phyloP scores from a whole-genome alignment of 805 yeast genomes.

The Kodamaea hsintzibuensis region DNA sequence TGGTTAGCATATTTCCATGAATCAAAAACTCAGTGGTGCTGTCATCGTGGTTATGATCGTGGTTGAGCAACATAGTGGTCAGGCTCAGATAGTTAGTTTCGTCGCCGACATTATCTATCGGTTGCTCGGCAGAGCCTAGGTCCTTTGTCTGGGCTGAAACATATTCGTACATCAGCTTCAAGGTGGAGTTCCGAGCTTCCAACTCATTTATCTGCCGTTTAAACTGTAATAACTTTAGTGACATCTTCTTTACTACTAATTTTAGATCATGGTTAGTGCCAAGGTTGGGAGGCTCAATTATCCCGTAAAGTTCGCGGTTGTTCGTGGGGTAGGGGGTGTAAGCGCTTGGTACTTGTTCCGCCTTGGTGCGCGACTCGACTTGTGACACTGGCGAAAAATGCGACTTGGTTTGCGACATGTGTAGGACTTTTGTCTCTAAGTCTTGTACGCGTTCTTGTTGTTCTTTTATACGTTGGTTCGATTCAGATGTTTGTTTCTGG shows the following conservation, averaged over 20 bases:
- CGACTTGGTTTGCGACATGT: not conserved
- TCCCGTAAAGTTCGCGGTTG: not conserved
- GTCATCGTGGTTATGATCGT: not conserved
- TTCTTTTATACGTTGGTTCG: not conserved
- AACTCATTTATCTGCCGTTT: conserved; percentile 11
- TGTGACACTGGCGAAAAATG: not conserved
- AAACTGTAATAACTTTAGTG: conserved; percentile 8
- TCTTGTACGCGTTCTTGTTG: not conserved
- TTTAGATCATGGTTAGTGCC: not conserved
- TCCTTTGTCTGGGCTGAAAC: not conserved
- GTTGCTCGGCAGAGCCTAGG: not conserved
- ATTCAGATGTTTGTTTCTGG: not conserved
- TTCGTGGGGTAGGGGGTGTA: not conserved
- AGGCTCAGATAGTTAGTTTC: not conserved
- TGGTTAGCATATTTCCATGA: not conserved
- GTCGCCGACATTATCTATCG: not conserved
- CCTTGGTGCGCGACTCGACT: not conserved
- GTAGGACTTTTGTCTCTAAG: not conserved
- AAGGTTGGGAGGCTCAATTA: not conserved
- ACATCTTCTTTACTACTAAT: conserved; percentile 9
- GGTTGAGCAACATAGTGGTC: not conserved
- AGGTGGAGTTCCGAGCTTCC: conserved; percentile 8
- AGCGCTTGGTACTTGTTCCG: not conserved
- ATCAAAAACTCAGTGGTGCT: conserved; percentile 7
- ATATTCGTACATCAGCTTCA: conserved; percentile 8